Base-by-base conservation (phyloP, 2,329 filamentous ascomycete species). In the Fusarium chlamydosporum region DNA sequence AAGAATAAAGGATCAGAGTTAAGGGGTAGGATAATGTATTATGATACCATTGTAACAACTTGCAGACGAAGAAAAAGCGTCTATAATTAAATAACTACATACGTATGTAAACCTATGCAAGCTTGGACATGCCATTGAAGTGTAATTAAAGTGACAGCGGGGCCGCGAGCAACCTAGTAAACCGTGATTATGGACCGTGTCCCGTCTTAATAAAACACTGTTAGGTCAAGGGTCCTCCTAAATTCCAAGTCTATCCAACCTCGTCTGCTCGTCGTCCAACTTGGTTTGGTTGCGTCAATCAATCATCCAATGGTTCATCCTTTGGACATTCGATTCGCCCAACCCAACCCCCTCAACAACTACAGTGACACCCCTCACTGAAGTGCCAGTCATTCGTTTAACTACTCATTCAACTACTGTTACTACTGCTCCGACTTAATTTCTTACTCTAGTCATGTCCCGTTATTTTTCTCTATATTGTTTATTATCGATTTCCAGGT, bases 31-130 rank as follows among this genome's bases (percentile, higher is more conserved):
- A 65, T 69, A 73, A 72, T 70, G 67, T 73, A 68, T 74, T 63
- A 74, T 74, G 72, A 74, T 74, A 74, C 70, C 71, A 74, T 63
- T 71, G 64, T 61, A 72, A 60, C 65, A 40, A 57, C 52, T 53
- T 57, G 54, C 46, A 55, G 41, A 42, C 33, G 50, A 52, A 45
- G 46, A 56, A 53, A 47, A 40, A 20, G 47, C 47, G 40, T 27
- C 47, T 38, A 41, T 23, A 40, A 47, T 34, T 35, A 33, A 48
- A 18, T 26, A 55, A 37, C 13, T 45, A 34, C 41, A 42, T 38
- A 45, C 26, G 34, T 54, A n/a, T 31, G 11, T 48, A 20, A 4
- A 23, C 8, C 29, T 34, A 23, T 33, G 27, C n/a, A 46, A 46
- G n/a, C 43, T 33, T 13, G 38, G 38, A 23, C 10, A 29, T 27